Conservation (phyloP, 805 yeast species). For the Suhomyces pyralidae region DNA sequence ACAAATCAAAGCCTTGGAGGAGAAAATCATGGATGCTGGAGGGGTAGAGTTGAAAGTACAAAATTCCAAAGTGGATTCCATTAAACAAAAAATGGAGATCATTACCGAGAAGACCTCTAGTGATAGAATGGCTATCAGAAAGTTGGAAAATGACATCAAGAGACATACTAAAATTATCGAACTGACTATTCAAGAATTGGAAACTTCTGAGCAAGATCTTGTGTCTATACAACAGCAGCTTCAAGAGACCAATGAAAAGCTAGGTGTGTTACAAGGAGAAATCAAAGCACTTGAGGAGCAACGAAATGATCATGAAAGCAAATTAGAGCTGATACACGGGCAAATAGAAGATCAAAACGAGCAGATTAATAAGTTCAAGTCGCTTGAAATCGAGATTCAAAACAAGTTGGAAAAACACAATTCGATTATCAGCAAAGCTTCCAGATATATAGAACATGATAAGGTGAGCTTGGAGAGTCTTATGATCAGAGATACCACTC, state of each 20-base stretch:
- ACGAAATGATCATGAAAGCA: slow-evolving; percentile 39
- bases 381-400: slow-evolving; percentile 63
- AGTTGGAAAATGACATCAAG: slow-evolving; percentile 60
- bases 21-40: slow-evolving; percentile 83
- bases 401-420: slow-evolving; percentile 60
- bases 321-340: slow-evolving; percentile 32
- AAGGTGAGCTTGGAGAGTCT: slow-evolving; percentile 41
- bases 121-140: slow-evolving; percentile 54
- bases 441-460: slow-evolving; percentile 37
- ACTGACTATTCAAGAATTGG: slow-evolving; percentile 48
- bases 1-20: slow-evolving; percentile 61
- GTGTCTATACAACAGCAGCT: slow-evolving; percentile 18
- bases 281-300: slow-evolving; percentile 32
- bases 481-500: slow-evolving; percentile 53
- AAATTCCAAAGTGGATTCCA: slow-evolving; percentile 75
- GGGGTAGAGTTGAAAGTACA: slow-evolving; percentile 82
- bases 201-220: slow-evolving; percentile 22
- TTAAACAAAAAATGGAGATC: slow-evolving; percentile 62
- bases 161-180: slow-evolving; percentile 49
- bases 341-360: slow-evolving; percentile 36
- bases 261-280: slow-evolving; percentile 27
- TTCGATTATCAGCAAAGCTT: slow-evolving; percentile 32
- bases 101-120: slow-evolving; percentile 53
- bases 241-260: slow-evolving; percentile 24
- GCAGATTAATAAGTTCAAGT: slow-evolving; percentile 55